Evolutionary conservation across 1,139 yeast genomes (phyloP).

Genomic region (Taphrina communis): DNA sequence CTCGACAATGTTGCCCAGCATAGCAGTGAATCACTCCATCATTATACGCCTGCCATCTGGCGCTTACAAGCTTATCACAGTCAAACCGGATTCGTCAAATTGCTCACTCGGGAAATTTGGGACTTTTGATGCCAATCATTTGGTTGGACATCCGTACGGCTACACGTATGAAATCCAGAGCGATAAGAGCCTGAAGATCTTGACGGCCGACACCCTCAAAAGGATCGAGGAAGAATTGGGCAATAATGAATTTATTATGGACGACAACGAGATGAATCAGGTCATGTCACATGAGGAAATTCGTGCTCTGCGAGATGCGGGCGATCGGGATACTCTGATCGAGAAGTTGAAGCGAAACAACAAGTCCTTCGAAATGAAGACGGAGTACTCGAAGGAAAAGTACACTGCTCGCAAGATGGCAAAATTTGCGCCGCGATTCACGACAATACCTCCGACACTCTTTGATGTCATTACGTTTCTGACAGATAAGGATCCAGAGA

Average conservation of each 20-base stretch:
- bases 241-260: constrained; percentile 72
- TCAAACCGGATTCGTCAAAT: constrained; percentile 55
- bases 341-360: constrained; percentile 82
- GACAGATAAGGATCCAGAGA: constrained; percentile 71
- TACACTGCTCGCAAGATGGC: constrained; percentile 89
- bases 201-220: constrained; percentile 44
- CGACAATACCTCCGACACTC: constrained; percentile 77
- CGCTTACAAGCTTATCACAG: constrained; percentile 24
- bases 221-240: constrained; percentile 57
- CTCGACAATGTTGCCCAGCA: constrained; percentile 11
- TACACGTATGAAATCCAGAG: constrained; percentile 84
- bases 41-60: constrained; percentile 35
- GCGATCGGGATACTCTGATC: constrained; percentile 63
- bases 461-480: constrained; percentile 76
- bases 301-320: constrained; percentile 69
- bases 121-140: constrained; percentile 71
- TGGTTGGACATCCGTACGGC: constrained; percentile 83
- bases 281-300: constrained; percentile 75
- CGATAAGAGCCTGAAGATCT: constrained; percentile 54
- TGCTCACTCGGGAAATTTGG: constrained; percentile 87
- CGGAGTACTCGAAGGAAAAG: constrained; percentile 87
- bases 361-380: constrained; percentile 84
- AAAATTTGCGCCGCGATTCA: constrained; percentile 84
- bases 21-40: constrained; percentile 30
- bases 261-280: constrained; percentile 75